Evolutionary conservation across 805 yeast genomes (phyloP), one percentile per base, ranked within the genome.

Genomic region (Saturnispora ahearnii): DNA sequence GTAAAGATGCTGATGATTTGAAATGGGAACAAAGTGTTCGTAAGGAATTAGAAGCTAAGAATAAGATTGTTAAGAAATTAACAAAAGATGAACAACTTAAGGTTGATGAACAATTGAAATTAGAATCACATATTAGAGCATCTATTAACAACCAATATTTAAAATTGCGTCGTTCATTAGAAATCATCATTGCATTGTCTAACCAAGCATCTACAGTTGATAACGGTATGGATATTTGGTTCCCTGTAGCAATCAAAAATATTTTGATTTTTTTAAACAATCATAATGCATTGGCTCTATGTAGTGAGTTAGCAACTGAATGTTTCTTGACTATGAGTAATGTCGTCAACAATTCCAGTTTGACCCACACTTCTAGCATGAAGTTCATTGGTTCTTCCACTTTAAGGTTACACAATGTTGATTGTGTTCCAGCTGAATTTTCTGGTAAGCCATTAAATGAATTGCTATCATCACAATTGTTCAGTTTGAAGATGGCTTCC

Each of bases 21-120:
- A 81, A 87, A 63, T 91, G 98, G 98, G 99, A 93, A 62, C 89
- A 83, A 57, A 77, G 77, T 46, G 76, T 93, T 31, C 79, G 91
- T 58, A 79, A 80, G 54, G 91, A 88, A 59, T 71, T 89, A 34
- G 81, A 84, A 1, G 72, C 73, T 48, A 81, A 81, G 62, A 51
- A 51, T 11, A 52, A 50, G 12, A 34, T 48, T 2, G 57, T 61
- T n/a, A 81, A 75, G 65, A 85, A 84, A 59, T 69, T 82, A 38
- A 74, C 95, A 3, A 83, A 80, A 55, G 97, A 90, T 60, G 96
- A 93, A 52, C 85, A 79, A 53, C 69, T 60, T 0, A 62, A 77
- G 47, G 81, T 86, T 1, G 75, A 75, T 42, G 78, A 76, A 43
- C 91, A 87, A 59, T 56, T 89, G 21, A 69, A 64, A 0, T 74